Conservation (phyloP, 805 yeast species). For the Starmerella vitae region DNA sequence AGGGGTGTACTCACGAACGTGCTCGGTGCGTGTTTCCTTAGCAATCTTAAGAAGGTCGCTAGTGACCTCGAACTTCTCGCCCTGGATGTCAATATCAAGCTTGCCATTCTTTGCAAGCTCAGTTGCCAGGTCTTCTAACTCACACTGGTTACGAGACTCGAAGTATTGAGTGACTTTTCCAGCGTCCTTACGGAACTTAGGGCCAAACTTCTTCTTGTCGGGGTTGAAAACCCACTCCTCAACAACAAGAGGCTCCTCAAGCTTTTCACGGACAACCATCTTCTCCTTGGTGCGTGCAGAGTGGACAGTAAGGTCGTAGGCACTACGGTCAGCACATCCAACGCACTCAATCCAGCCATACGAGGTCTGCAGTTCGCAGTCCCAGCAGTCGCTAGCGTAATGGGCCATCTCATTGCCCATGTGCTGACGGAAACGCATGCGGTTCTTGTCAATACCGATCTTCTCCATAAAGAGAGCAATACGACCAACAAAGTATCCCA, state of each 20-base stretch:
- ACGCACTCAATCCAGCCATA: conserved; percentile 99
- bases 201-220: conserved; percentile 94
- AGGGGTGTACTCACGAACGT: conserved; percentile 89
- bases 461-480: conserved; percentile 70
- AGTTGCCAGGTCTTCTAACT: conserved; percentile 59
- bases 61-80: conserved; percentile 60
- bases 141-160: conserved; percentile 62
- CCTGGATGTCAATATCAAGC: conserved; percentile 55
- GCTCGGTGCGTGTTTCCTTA: conserved; percentile 69
- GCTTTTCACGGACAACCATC: conserved; percentile 81
- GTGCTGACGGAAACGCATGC: conserved; percentile 95
- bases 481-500: conserved; percentile 93
- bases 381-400: conserved; percentile 99
- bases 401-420: conserved; percentile 99
- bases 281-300: conserved; percentile 90
- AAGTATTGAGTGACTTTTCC: conserved; percentile 80
- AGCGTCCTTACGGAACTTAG: conserved; percentile 93
- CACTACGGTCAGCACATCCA: conserved; percentile 99
- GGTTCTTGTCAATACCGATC: conserved; percentile 76
- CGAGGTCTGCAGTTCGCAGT: conserved; percentile 88
- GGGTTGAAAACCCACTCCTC: conserved; percentile 74
- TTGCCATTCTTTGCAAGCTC: conserved; percentile 52
- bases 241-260: conserved; percentile 70
- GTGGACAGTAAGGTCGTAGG: conserved; percentile 92
- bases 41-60: conserved; percentile 58